phyloP scores from a whole-genome alignment of 441 rosid genomes.

The Gossypium schwendimanii region DNA sequence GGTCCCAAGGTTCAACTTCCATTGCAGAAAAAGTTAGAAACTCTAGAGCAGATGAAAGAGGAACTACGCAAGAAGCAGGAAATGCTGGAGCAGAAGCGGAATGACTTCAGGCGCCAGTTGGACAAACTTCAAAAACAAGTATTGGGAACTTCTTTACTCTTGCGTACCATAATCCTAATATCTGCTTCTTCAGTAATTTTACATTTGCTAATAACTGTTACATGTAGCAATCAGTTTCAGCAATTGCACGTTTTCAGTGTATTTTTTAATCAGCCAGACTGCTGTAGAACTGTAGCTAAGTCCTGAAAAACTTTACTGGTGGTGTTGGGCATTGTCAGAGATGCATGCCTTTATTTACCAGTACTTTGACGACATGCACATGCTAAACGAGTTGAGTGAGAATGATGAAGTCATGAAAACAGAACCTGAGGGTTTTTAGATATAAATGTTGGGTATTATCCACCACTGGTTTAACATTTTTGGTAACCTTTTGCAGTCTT shows the following conservation, averaged over 20 bases:
- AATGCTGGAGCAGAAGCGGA: slow-evolving; percentile 81
- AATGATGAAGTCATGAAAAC: neutral
- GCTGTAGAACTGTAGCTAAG: neutral
- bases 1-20: slow-evolving; percentile 59
- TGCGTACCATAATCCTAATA: neutral
- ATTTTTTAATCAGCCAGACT: neutral
- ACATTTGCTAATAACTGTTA: neutral
- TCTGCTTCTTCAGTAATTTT: neutral
- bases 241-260: neutral
- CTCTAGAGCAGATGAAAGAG: slow-evolving; percentile 77
- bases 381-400: neutral
- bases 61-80: slow-evolving; percentile 86
- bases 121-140: slow-evolving; percentile 77
- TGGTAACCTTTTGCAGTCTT: slow-evolving; percentile 46
- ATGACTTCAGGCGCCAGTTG: slow-evolving; percentile 66
- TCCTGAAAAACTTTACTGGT: neutral
- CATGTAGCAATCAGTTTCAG: neutral
- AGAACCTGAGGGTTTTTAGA: neutral
- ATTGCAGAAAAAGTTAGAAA: slow-evolving; percentile 65
- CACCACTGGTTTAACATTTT: neutral
- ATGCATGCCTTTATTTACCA: neutral
- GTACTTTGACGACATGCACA: neutral
- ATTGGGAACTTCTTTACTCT: slow-evolving; percentile 18
- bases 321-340: neutral
- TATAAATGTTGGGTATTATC: neutral